phyloP scores from a whole-genome alignment of 805 yeast genomes.

The Schwanniomyces occidentalis region DNA sequence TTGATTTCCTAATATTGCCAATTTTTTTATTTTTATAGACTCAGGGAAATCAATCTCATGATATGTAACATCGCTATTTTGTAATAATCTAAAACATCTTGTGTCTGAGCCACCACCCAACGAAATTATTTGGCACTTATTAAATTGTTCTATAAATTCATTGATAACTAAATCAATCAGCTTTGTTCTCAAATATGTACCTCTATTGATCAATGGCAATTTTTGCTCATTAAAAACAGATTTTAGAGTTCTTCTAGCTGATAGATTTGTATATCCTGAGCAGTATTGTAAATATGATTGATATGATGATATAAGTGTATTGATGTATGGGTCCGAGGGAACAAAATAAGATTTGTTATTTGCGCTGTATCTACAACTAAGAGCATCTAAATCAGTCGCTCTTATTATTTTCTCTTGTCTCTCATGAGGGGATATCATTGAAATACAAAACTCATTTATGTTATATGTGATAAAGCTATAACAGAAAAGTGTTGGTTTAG shows the following conservation, averaged over 20 bases:
- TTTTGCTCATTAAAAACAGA: constrained; percentile 44
- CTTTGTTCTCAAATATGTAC: constrained; percentile 62
- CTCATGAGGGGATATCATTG: constrained; percentile 33
- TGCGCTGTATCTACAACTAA: constrained; percentile 64
- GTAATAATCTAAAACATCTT: constrained; percentile 53
- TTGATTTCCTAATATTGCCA: constrained; percentile 39
- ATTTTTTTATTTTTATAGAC: constrained; percentile 51
- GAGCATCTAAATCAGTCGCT: constrained; percentile 68
- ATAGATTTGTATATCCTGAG: constrained; percentile 36
- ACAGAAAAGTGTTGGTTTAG: too few relatives aligned
- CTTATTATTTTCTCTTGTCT: constrained; percentile 47
- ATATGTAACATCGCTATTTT: constrained; percentile 37
- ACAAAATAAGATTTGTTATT: constrained; percentile 47
- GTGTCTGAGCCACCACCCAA: constrained; percentile 86
- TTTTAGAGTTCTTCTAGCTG: constrained; percentile 42
- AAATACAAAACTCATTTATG: neutral
- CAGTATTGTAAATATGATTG: constrained; percentile 38
- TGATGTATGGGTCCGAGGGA: constrained; percentile 37
- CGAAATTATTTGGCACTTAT: constrained; percentile 55
- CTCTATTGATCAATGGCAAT: constrained; percentile 68
- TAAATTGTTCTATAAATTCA: constrained; percentile 35
- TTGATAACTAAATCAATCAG: constrained; percentile 50
- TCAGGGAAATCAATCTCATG: constrained; percentile 67
- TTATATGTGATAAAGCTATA: too few relatives aligned
- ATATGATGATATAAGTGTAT: constrained; percentile 34